Conservation (phyloP, 1,139 yeast genomes). For the Hyphopichia khmerensis region DNA sequence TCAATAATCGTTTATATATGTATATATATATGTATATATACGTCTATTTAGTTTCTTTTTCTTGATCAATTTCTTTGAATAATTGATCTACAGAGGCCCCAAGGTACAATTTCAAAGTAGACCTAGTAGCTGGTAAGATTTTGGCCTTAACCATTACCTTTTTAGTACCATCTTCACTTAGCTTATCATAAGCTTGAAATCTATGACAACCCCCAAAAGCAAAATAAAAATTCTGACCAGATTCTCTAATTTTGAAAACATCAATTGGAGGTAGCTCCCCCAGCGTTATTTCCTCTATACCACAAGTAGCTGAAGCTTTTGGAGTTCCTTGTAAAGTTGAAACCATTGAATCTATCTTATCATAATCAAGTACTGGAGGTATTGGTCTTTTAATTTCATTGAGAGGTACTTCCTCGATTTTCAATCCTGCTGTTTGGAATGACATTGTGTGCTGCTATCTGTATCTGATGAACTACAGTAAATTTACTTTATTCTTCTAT, state of each 20-base stretch:
- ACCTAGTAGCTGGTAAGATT: slow-evolving; percentile 65
- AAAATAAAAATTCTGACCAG: slow-evolving; percentile 63
- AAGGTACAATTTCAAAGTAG: slow-evolving; percentile 58
- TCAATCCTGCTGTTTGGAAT: slow-evolving; percentile 35
- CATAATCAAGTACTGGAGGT: slow-evolving; percentile 73
- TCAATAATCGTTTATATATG: not conserved
- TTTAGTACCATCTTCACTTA: slow-evolving; percentile 21
- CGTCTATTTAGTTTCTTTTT: not conserved
- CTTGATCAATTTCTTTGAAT: slow-evolving; percentile 28
- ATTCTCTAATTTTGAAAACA: slow-evolving; percentile 62
- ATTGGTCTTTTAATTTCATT: slow-evolving; percentile 72
- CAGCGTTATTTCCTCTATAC: slow-evolving; percentile 50
- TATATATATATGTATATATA: not conserved
- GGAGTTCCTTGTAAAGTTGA: slow-evolving; percentile 68
- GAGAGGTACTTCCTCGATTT: slow-evolving; percentile 60
- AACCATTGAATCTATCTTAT: slow-evolving; percentile 76
- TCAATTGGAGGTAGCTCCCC: slow-evolving; percentile 80
- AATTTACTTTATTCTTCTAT: too few relatives aligned
- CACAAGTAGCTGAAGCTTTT: slow-evolving; percentile 62
- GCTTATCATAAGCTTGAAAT: slow-evolving; percentile 70
- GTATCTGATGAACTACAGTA: not conserved
- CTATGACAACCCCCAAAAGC: slow-evolving; percentile 88
- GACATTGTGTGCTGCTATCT: slow-evolving; percentile 27
- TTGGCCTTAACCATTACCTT: slow-evolving; percentile 61
- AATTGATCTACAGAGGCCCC: slow-evolving; percentile 65